These are phyloP conservation scores for Dispira simplex DNA, from an alignment of 192 early-diverging fungal genomes.

Conservation along the genomic window DNA sequence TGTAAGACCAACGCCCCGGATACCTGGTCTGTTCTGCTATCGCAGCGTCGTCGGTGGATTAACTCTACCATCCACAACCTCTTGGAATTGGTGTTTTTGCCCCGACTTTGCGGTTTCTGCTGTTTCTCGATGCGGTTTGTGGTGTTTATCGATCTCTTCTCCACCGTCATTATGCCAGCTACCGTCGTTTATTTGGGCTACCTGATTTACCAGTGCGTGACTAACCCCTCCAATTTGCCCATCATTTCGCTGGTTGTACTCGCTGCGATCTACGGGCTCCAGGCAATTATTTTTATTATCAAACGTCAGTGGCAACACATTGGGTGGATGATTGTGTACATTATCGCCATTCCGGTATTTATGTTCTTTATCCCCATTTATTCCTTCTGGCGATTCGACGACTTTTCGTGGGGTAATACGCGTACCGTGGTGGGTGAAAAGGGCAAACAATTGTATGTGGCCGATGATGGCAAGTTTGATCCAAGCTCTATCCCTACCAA, in stretches of 20 bases:
- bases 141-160: constrained; percentile 86
- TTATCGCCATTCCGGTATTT: constrained; percentile 82
- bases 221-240: constrained; percentile 42
- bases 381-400: constrained; percentile 98
- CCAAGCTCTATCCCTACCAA: constrained; percentile 55
- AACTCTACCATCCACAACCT: constrained; percentile 99
- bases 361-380: constrained; percentile 71
- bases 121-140: constrained; percentile 97
- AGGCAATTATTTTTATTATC: constrained; percentile 74
- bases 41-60: constrained; percentile 99
- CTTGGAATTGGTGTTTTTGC: constrained; percentile 83
- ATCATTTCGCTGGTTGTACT: constrained; percentile 74
- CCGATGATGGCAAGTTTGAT: constrained; percentile 64
- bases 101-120: constrained; percentile 92
- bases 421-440: constrained; percentile 80
- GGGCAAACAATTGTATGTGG: constrained; percentile 44
- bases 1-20: constrained; percentile 93
- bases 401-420: constrained; percentile 99
- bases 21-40: constrained; percentile 80
- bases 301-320: constrained; percentile 85
- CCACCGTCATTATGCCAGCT: constrained; percentile 86
- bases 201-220: constrained; percentile 48
- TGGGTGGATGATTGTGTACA: constrained; percentile 94
- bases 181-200: constrained; percentile 79
- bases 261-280: constrained; percentile 76